A percentile compares a stretch with the other conserved stretches of the same genome.
Conservation (phyloP, 129 eudicot species). For the Daucus carota region DNA sequence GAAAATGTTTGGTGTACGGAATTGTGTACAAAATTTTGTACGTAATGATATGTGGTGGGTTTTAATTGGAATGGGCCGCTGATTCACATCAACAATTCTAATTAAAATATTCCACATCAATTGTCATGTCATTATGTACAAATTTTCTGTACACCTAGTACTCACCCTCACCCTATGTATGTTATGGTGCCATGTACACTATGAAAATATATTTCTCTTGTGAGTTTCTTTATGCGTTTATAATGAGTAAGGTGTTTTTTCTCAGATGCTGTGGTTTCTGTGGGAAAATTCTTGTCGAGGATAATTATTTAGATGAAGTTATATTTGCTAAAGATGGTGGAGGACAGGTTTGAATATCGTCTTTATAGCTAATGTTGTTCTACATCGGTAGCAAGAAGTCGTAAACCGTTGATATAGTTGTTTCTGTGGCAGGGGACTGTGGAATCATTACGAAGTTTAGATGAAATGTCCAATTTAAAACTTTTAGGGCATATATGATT, state of each 20-base stretch:
- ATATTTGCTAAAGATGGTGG: neutral
- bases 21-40: no score
- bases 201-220: neutral
- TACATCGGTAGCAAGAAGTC: neutral
- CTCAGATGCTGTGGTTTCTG: conserved; percentile 5
- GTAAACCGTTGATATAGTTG: neutral
- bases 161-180: neutral
- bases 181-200: neutral
- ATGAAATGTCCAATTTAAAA: neutral
- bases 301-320: neutral
- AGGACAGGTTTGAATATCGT: neutral
- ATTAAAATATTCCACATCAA: no score
- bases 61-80: no score
- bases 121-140: no score
- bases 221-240: neutral
- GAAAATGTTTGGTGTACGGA: no score
- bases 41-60: no score
- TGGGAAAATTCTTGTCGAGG: neutral
- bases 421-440: neutral
- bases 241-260: neutral
- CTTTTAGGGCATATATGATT: neutral
- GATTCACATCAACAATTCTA: no score
- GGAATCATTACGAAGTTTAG: neutral
- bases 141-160: no score
- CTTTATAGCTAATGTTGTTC: neutral